A percentile compares a stretch with the other conserved stretches of the same genome.
phyloP scores from a whole-genome alignment of 148 eudicot genomes.

The Polygonum maritimum region DNA sequence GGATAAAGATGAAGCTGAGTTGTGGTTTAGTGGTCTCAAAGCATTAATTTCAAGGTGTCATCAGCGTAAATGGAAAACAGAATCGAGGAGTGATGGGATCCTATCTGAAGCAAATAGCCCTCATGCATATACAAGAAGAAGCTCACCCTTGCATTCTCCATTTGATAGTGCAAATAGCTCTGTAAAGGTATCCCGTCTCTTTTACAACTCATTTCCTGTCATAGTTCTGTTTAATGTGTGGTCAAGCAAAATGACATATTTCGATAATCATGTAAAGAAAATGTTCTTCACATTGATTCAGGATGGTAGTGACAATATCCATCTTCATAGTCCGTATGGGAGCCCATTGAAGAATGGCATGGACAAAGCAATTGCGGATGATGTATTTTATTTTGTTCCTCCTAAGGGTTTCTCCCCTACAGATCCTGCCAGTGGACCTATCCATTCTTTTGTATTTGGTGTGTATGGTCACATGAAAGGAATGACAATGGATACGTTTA shows the following conservation, averaged over 20 bases:
- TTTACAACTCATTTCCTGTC: not conserved
- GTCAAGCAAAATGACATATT: not conserved
- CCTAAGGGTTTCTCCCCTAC: slow-evolving; percentile 63
- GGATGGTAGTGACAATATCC: slow-evolving; percentile 72
- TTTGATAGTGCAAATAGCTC: slow-evolving; percentile 63
- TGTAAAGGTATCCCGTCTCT: slow-evolving; percentile 47
- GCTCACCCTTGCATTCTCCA: slow-evolving; percentile 89
- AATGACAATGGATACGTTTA: slow-evolving; percentile 64
- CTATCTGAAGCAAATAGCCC: slow-evolving; percentile 95
- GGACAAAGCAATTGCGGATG: slow-evolving; percentile 78
- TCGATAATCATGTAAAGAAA: slow-evolving; percentile 5
- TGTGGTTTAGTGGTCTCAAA: slow-evolving; percentile 97
- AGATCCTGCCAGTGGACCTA: slow-evolving; percentile 62
- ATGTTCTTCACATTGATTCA: slow-evolving; percentile 23
- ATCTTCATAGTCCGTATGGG: slow-evolving; percentile 71
- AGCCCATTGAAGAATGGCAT: slow-evolving; percentile 80
- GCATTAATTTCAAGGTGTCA: slow-evolving; percentile 77
- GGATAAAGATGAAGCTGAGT: slow-evolving; percentile 98
- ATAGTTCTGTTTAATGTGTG: not conserved
- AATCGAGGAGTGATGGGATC: slow-evolving; percentile 89
- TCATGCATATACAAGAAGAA: slow-evolving; percentile 72
- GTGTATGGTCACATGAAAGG: slow-evolving; percentile 72
- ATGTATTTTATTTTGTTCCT: slow-evolving; percentile 51
- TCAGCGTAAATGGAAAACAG: slow-evolving; percentile 88
- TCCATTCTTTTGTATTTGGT: slow-evolving; percentile 77